Percentiles rank a stretch among this genome's conserved stretches.
These are phyloP conservation scores for Geranium incanum DNA, from an alignment of 441 rosid species.

Conservation along the genomic window DNA sequence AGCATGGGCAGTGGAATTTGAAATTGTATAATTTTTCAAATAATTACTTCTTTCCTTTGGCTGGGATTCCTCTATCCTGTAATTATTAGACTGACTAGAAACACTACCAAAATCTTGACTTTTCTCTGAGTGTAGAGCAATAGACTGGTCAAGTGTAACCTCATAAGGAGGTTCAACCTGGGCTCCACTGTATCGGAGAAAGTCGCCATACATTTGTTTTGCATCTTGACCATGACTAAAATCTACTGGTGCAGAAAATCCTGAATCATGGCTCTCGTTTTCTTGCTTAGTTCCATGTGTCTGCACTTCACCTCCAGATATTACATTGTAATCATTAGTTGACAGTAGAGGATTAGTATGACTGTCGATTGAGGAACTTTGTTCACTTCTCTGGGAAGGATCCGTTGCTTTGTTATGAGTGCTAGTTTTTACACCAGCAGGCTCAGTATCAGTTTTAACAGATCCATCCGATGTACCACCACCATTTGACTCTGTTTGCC, in stretches of 20 bases:
- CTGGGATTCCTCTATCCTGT: conserved; percentile 23
- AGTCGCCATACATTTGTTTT: conserved; percentile 31
- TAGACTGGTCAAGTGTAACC: conserved; percentile 22
- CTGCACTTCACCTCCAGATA: conserved; percentile 23
- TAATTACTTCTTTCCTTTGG: conserved; percentile 35
- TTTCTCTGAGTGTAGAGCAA: conserved; percentile 26
- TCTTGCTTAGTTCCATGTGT: conserved; percentile 28
- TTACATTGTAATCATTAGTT: conserved; percentile 28
- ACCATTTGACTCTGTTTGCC: conserved; percentile 42
- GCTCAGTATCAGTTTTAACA: conserved; percentile 20
- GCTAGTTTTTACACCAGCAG: conserved; percentile 14
- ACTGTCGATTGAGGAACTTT: conserved; percentile 25
- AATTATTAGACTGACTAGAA: conserved; percentile 26
- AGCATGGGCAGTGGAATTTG: conserved; percentile 18
- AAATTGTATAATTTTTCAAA: conserved; percentile 24
- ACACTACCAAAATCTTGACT: conserved; percentile 29
- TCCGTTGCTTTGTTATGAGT: conserved; percentile 19
- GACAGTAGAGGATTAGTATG: conserved; percentile 23
- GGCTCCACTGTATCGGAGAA: conserved; percentile 24
- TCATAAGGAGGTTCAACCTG: conserved; percentile 29
- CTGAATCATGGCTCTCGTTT: conserved; percentile 27
- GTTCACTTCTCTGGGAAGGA: conserved; percentile 27
- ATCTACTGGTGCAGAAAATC: conserved; percentile 27
- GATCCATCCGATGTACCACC: conserved; percentile 47
- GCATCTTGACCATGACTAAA: conserved; percentile 28